phyloP scores from a whole-genome alignment of 441 rosid genomes.

The Euphorbia corollata region DNA sequence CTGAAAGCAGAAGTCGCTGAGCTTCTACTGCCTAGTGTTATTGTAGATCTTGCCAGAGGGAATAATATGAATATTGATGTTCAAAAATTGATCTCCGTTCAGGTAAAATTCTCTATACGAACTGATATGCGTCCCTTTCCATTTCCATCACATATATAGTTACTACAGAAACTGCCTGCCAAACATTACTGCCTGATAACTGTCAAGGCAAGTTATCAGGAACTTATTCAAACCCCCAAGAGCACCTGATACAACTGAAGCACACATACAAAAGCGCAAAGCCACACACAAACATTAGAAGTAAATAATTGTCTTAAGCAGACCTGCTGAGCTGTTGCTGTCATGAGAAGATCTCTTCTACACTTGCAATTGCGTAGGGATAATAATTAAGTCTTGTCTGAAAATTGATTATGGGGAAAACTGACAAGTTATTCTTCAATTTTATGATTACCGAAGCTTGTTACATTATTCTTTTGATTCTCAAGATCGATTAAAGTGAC shows the following conservation, averaged over 20 bases:
- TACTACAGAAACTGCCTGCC: neutral
- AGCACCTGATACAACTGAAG: neutral
- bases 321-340: neutral
- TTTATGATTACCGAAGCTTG: neutral
- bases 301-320: neutral
- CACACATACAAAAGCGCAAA: neutral
- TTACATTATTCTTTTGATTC: neutral
- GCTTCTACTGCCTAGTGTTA: conserved; percentile 68
- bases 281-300: neutral
- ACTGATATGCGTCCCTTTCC: too few relatives aligned
- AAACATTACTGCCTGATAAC: too few relatives aligned
- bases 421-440: neutral
- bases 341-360: neutral
- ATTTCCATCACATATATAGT: too few relatives aligned
- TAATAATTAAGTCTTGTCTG: neutral
- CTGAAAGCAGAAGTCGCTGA: conserved; percentile 87
- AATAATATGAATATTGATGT: conserved; percentile 45
- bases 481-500: conserved; percentile 1
- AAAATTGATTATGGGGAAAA: conserved; percentile 2
- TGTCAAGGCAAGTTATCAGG: neutral
- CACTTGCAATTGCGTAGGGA: neutral
- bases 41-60: conserved; percentile 72
- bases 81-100: conserved; percentile 53
- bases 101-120: conserved; percentile 37
- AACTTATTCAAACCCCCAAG: neutral